phyloP scores from a whole-genome alignment of 805 yeast genomes.

The Barnettozyma pratensis region DNA sequence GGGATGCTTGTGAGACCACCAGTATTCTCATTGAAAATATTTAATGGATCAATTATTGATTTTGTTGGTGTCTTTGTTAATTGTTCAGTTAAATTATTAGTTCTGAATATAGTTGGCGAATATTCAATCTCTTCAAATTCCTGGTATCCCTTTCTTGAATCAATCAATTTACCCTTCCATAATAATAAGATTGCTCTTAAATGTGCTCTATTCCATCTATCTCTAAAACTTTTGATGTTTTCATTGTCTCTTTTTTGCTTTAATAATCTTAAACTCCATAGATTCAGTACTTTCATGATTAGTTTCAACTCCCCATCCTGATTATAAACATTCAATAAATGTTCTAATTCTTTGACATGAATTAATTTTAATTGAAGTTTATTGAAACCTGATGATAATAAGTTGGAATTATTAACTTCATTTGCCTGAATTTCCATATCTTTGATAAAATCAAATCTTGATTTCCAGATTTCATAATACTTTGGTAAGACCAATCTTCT shows the following conservation, averaged over 20 bases:
- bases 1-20: constrained; percentile 20
- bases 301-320: constrained; percentile 22
- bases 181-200: constrained; percentile 30
- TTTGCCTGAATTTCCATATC: constrained; percentile 20
- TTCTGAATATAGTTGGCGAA: constrained; percentile 19
- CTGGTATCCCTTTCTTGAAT: background rate
- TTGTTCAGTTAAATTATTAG: constrained; percentile 10
- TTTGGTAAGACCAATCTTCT: constrained; percentile 2
- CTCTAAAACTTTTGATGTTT: constrained; percentile 26
- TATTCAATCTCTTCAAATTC: constrained; percentile 15
- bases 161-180: constrained; percentile 28
- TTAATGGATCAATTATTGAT: constrained; percentile 4
- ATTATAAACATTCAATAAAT: constrained; percentile 13
- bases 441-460: constrained; percentile 5
- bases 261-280: constrained; percentile 30
- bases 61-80: constrained; percentile 15
- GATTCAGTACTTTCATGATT: constrained; percentile 24
- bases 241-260: constrained; percentile 31
- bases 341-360: constrained; percentile 15
- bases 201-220: constrained; percentile 37
- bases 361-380: constrained; percentile 18
- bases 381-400: constrained; percentile 22
- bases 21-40: background rate
- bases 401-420: constrained; percentile 21
- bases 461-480: constrained; percentile 13